A percentile compares a stretch with the other conserved stretches of the same genome.
Conservation (phyloP, 202 grass and related monocot species). For the Digitaria exilis region DNA sequence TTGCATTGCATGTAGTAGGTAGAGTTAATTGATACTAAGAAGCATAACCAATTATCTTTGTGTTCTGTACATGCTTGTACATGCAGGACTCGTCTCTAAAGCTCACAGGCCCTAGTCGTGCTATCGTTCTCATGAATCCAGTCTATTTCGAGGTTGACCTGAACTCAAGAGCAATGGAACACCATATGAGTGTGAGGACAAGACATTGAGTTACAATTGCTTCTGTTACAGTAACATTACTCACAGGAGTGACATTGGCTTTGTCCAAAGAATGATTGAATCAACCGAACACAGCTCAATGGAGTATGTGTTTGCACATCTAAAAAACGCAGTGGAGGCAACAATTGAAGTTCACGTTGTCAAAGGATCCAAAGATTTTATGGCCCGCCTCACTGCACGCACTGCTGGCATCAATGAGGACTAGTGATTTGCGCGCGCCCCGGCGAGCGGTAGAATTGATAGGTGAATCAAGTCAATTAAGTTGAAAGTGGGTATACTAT, state of each 20-base stretch:
- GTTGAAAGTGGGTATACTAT: no score
- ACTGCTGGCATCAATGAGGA: neutral
- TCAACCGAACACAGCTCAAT: neutral
- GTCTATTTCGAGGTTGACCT: constrained; percentile 15
- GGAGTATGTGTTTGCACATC: neutral
- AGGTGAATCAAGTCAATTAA: no score
- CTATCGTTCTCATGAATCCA: neutral
- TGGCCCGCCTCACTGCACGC: neutral
- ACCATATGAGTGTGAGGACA: neutral
- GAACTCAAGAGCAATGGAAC: neutral
- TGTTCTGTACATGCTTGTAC: neutral
- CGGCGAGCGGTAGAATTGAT: no score
- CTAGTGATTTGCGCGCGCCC: no score
- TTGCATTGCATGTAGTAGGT: neutral
- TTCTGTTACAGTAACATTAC: neutral
- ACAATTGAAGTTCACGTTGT: neutral
- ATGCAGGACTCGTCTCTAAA: neutral
- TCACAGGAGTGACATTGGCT: neutral
- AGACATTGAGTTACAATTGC: neutral
- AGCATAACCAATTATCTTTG: neutral
- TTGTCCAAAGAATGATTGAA: neutral
- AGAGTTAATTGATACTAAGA: neutral
- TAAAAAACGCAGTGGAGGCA: neutral
- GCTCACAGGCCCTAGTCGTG: constrained; percentile 22
- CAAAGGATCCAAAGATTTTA: constrained; percentile 11